Percentiles rank a stretch among this genome's conserved stretches.
These are phyloP conservation scores for Diaporthe capsici DNA, from an alignment of 2,329 filamentous ascomycete genomes.

Conservation along the genomic window DNA sequence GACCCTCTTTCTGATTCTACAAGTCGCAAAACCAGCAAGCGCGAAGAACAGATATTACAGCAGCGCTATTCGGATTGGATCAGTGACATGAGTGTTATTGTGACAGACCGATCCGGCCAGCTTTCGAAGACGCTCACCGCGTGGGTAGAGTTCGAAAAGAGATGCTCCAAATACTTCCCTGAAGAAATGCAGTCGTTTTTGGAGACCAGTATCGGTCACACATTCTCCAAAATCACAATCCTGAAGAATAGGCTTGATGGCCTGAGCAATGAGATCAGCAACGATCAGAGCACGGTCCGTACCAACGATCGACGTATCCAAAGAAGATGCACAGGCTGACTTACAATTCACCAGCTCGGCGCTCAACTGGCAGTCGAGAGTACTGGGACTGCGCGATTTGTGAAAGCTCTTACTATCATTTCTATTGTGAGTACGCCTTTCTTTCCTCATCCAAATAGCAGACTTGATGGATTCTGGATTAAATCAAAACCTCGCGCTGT, in stretches of 20 bases:
- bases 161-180: background rate
- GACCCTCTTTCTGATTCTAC: accelerated
- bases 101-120: background rate
- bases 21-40: background rate
- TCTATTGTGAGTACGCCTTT: background rate
- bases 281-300: background rate
- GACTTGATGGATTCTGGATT: background rate
- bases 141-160: conserved; percentile 20
- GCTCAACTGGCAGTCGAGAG: conserved; percentile 20
- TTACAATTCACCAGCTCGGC: background rate
- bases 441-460: background rate
- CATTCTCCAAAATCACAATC: background rate
- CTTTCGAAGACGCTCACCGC: background rate
- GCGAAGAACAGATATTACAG: background rate
- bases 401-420: conserved; percentile 13
- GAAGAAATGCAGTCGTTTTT: background rate
- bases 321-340: background rate
- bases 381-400: conserved; percentile 6
- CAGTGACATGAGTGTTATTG: background rate
- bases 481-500: background rate
- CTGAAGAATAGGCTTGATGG: background rate
- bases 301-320: background rate
- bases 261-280: background rate
- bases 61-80: conserved; percentile 29
- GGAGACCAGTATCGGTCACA: background rate